phyloP scores from a whole-genome alignment of 768 basidiomycete species.

The Tubosaeta sp. region DNA sequence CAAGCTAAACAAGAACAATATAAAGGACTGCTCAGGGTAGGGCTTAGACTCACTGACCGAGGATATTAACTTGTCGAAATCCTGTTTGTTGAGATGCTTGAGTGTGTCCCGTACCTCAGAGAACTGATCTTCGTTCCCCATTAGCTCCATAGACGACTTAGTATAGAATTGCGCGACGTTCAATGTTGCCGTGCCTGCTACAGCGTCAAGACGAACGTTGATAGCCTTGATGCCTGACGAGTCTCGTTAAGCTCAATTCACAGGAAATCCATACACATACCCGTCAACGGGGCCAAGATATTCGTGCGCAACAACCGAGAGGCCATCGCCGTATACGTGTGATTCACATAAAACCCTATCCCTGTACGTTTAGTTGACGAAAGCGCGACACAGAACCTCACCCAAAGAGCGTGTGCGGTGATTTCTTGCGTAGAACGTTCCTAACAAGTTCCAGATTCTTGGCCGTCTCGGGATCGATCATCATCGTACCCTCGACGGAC shows the following conservation, averaged over 20 bases:
- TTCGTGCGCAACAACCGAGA: slow-evolving; percentile 73
- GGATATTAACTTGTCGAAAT: slow-evolving; percentile 83
- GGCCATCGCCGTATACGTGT: slow-evolving; percentile 90
- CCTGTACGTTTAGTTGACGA: background rate
- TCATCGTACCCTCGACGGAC: slow-evolving; percentile 87
- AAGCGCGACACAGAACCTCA: slow-evolving; percentile 22
- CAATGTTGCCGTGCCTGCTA: slow-evolving; percentile 53
- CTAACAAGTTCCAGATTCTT: slow-evolving; percentile 85
- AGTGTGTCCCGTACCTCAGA: slow-evolving; percentile 64
- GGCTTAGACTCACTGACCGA: slow-evolving; percentile 43
- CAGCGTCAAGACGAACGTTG: slow-evolving; percentile 80
- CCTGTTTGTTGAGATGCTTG: slow-evolving; percentile 70
- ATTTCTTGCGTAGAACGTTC: slow-evolving; percentile 66
- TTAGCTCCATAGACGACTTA: slow-evolving; percentile 49
- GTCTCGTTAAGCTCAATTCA: background rate
- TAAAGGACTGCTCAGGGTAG: background rate
- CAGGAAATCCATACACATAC: slow-evolving; percentile 42
- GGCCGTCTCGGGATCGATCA: slow-evolving; percentile 89
- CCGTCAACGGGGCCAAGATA: slow-evolving; percentile 76
- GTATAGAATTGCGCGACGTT: background rate
- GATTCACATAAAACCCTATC: slow-evolving; percentile 65
- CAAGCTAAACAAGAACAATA: slow-evolving; percentile 45
- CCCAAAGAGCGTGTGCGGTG: slow-evolving; percentile 77
- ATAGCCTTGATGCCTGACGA: slow-evolving; percentile 44
- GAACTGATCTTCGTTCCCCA: slow-evolving; percentile 72